Evolutionary conservation across 345 rosid species (phyloP), one percentile per base, ranked within the genome.

Genomic region (Salix dunnii): DNA sequence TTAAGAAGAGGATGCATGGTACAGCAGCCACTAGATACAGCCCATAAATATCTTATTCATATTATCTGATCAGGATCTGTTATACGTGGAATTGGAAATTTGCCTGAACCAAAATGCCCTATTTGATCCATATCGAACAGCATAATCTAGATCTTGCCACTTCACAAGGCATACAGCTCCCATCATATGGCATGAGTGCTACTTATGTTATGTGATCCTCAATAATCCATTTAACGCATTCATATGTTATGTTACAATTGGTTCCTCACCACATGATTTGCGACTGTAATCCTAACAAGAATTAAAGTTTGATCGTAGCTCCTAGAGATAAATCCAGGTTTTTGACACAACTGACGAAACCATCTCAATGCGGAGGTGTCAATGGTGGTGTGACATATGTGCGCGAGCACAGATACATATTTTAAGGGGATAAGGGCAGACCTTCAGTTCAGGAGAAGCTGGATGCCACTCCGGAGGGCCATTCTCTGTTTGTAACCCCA

Each of bases 401-500:
- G 23, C 6, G 20, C 46, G 8, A 2, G 21, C 25, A 31, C 7
- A n/a, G 62, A 71, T 21, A 35, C 28, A 33, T 71, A 27, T 25
- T 20, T 18, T 0, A 67, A 48, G 48, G 77, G 43, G 51, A 77
- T 0, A 65, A 28, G 75, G 23, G 30, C 81, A 66, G 38, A 91
- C 98, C 92, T 92, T 93, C 70, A 96, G 85, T 74, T 96, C 96
- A 38, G 88, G 82, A 16, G 97, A 83, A 71, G 98, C 98, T 21
- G 99, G 99, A 79, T 96, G 99, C 97, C 99, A 93, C 70, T 91
- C 97, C 21, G 99, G 99, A 31, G 95, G 94, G 69, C 99, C 99
- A 70, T 82, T 87, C 71, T 91, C 97, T 0, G 97, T 93, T 23
- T 92, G 92, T 14, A 93, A 94, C 74, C 97, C 95, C 99, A 93